Base-by-base conservation (phyloP, 495 filamentous ascomycete species). In the Aspergillus olivimuriae region DNA sequence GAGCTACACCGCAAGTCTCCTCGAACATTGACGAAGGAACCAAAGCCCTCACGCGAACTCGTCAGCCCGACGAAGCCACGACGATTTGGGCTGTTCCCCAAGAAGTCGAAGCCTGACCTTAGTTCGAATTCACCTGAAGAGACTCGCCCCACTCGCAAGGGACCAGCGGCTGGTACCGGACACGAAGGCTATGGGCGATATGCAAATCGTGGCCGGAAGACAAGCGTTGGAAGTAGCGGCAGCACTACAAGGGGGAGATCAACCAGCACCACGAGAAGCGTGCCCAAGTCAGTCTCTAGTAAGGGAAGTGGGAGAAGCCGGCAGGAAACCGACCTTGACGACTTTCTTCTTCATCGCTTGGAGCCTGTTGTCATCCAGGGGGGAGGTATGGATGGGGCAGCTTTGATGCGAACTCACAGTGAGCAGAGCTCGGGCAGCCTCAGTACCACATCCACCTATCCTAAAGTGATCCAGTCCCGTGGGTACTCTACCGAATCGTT, bases 131-230 rank as follows among this genome's bases (percentile, higher is more conserved):
- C 66, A n/a, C 46, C 58, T 2, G 77, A 80, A 41, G 73, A 69
- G 22, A 73, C 80, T 16, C 84, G 80, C 50, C 44, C 68, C 4
- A 30, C 63, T 11, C 80, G 84, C 41, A 94, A 91, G 62, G 94
- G 92, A 0, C 92, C 92, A 14, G 77, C 75, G 4, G 92, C 92
- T 21, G 94, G 92, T 24, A 99, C 94, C 23, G 92, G 92, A 2
- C 89, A 97, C 62, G 92, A 97, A 68, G 92, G 91, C 34, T 97
- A 97, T 59, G 88, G 89, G 6, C 84, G 78, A 56, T 94, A 78
- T 72, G 76, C 61, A 21, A 63, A 66, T 39, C 66, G 65, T 35
- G 76, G 67, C 16, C 62, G 73, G 17, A 73, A 65, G 46, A 38
- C 70, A 34, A 77, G 75, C 34, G 61, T 66, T 41, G 65, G 72